Evolutionary conservation across 179 eudicot genomes (phyloP).

Genomic region (Silene vulgaris): DNA sequence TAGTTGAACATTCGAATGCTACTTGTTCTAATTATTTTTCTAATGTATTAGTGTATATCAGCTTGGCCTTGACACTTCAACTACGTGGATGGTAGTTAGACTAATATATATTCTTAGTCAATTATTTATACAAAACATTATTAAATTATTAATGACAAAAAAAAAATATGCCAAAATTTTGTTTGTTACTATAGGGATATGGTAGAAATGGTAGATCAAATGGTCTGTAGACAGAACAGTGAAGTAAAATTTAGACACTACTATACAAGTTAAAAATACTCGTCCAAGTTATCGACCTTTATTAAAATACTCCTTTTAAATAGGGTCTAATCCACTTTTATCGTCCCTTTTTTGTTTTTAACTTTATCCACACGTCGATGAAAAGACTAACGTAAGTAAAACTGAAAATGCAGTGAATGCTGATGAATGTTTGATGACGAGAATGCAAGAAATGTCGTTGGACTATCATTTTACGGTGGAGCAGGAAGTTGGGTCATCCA

Average conservation of each 20-base stretch:
- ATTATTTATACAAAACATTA: no score
- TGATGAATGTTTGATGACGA: slow-evolving; percentile 76
- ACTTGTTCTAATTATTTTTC: no score
- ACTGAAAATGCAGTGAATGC: slow-evolving; percentile 51
- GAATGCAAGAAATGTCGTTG: slow-evolving; percentile 90
- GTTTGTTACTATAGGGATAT: neutral
- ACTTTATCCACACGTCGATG: no score
- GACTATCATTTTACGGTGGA: slow-evolving; percentile 80
- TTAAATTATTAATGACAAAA: neutral
- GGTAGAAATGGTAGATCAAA: neutral
- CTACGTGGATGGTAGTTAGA: neutral
- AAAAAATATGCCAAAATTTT: neutral
- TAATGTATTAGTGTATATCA: neutral
- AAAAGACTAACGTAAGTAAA: neutral
- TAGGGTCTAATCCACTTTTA: no score
- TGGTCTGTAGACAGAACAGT: no score
- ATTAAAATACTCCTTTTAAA: no score
- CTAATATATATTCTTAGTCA: neutral
- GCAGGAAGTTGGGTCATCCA: slow-evolving; percentile 84
- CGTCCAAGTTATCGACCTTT: no score
- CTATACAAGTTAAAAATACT: no score
- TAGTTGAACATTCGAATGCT: neutral
- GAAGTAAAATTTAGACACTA: no score
- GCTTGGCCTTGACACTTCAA: neutral
- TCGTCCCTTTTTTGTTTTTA: no score